These are phyloP conservation scores for Teunomyces tritomae DNA, from an alignment of 805 yeast genomes.

Conservation along the genomic window DNA sequence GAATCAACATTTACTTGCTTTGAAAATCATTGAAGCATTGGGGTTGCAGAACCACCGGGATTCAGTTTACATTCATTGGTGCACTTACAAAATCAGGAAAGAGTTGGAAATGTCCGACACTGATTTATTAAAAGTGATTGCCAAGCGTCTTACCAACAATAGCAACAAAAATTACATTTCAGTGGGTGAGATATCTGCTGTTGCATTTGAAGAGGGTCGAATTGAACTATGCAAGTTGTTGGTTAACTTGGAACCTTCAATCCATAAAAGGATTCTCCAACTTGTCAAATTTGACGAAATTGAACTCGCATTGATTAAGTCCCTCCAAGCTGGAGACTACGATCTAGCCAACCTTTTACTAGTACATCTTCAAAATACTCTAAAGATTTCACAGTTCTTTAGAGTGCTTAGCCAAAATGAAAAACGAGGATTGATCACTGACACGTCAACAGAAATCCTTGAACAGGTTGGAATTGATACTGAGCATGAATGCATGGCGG, in stretches of 20 bases:
- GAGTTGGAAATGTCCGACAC: conserved; percentile 57
- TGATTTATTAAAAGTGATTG: conserved; percentile 50
- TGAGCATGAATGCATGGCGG: conserved; percentile 20
- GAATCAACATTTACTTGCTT: conserved; percentile 57
- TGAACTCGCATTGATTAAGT: conserved; percentile 63
- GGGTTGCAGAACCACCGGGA: conserved; percentile 36
- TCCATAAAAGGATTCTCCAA: conserved; percentile 54
- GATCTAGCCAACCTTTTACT: conserved; percentile 62
- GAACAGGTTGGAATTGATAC: conserved; percentile 11
- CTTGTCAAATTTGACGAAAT: conserved; percentile 70
- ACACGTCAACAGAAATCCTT: conserved; percentile 28
- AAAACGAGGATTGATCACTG: conserved; percentile 22
- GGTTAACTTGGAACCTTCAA: conserved; percentile 65
- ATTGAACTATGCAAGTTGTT: conserved; percentile 61
- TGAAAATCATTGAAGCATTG: conserved; percentile 56
- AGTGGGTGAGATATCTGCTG: conserved; percentile 55
- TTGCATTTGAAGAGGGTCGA: conserved; percentile 83
- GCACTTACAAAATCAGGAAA: conserved; percentile 60
- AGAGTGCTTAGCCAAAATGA: conserved; percentile 55
- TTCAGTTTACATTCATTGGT: conserved; percentile 73
- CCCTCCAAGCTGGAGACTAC: conserved; percentile 58
- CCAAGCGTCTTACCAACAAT: conserved; percentile 40
- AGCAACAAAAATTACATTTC: conserved; percentile 42
- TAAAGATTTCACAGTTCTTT: conserved; percentile 67
- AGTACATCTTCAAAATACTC: conserved; percentile 48